Evolutionary conservation across 768 basidiomycete species (phyloP).

Genomic region (Ephemerocybe angulata): DNA sequence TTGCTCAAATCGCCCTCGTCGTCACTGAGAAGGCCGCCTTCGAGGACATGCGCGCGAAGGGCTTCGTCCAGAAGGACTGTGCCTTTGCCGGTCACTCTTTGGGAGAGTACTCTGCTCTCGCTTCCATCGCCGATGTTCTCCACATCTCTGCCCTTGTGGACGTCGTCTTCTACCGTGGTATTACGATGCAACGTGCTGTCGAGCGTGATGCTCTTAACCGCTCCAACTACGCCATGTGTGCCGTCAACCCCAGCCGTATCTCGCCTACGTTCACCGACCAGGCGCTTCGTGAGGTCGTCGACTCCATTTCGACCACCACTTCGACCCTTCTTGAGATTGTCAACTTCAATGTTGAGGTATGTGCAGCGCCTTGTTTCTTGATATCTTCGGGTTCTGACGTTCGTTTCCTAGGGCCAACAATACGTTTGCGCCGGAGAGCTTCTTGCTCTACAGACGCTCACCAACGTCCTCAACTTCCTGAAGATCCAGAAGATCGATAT

Average conservation of each 20-base stretch:
- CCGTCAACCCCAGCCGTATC: conserved; percentile 96
- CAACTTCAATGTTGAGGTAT: conserved; percentile 90
- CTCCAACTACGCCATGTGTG: conserved; percentile 98
- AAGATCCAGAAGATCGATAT: conserved; percentile 97
- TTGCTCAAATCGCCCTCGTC: conserved; percentile 97
- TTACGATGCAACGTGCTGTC: conserved; percentile 99
- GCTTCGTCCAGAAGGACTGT: conserved; percentile 87
- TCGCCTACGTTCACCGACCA: conserved; percentile 92
- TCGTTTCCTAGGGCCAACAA: conserved; percentile 81
- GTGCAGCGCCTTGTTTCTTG: conserved; percentile 12
- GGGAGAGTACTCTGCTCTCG: conserved; percentile 97
- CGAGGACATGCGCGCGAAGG: conserved; percentile 96
- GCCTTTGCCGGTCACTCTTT: conserved; percentile 98
- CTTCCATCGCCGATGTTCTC: conserved; percentile 95
- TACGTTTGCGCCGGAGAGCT: conserved; percentile 99
- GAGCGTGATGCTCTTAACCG: conserved; percentile 91
- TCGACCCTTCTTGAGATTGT: conserved; percentile 93
- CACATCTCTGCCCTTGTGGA: conserved; percentile 94
- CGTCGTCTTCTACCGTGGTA: conserved; percentile 98
- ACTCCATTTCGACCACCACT: conserved; percentile 74
- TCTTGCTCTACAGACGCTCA: conserved; percentile 87
- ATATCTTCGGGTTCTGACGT: background rate
- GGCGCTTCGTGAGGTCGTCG: conserved; percentile 96
- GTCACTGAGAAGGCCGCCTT: conserved; percentile 98
- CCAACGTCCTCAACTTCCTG: conserved; percentile 93